Base-by-base conservation (phyloP, 345 rosid genomes). In the Streptanthus diversifolius region DNA sequence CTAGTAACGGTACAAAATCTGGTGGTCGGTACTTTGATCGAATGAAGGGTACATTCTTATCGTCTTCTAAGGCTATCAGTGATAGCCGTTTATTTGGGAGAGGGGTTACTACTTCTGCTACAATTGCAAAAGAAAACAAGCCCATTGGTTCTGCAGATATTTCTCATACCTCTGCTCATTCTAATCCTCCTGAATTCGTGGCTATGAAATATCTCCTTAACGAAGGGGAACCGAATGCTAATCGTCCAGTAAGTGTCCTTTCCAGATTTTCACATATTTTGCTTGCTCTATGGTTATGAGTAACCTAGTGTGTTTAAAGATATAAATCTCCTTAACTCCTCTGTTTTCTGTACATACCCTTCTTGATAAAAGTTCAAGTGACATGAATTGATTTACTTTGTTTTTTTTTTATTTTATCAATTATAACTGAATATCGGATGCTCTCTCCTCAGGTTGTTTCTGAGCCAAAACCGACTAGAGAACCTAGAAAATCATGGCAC, bases 401-500 rank as follows among this genome's bases (percentile, higher is more conserved):
- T 6, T 32, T 32, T 32, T 24, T 1, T 24, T 32, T 32, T 0
- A 6, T 7, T 32, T 32, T 7, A 32, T 32, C 35, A 32, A 32
- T 32, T 32, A 5, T 32, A 32, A 49, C 30, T 49, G 54, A 51
- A 22, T 12, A 12, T 51, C 32, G 7, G 56, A 5, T 22, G 7
- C 17, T n/a, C 10, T 53, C 27, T 53, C 71, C 79, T 80, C 92
- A 95, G 99, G 88, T 84, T 45, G 73, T 82, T 72, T 77, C 82
- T 17, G 97, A 88, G 60, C 75, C 89, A 19, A 86, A 80, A 52
- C 76, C 62, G 5, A 81, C 65, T 69, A 43, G 86, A 30, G 80
- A 84, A 51, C 96, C 97, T 29, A 88, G 83, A 80, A 91, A 90
- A 62, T 81, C 99, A 32, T 95, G 99, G 99, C 97, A 95, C 39